Evolutionary conservation across 306 rosid genomes (phyloP).

Genomic region (Lathyrus oleraceus): DNA sequence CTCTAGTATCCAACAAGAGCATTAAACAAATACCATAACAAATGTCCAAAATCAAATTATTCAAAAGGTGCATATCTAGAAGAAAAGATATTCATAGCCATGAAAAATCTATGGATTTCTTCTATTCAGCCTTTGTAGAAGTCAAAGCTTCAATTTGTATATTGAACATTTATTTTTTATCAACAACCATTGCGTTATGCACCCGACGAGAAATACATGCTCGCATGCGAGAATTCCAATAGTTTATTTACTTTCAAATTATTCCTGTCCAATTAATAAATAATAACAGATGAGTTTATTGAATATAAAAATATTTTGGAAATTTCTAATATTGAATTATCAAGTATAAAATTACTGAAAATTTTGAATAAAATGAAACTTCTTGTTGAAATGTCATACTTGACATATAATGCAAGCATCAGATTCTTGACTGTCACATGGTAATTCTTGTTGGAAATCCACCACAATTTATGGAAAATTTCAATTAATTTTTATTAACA

Average conservation of each 20-base stretch:
- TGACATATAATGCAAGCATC: slow-evolving; percentile 82
- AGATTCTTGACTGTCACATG: slow-evolving; percentile 48
- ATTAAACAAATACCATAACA: neutral
- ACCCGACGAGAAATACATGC: slow-evolving; percentile 76
- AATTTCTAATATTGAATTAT: neutral
- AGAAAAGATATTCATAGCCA: neutral
- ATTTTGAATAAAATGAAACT: neutral
- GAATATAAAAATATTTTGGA: neutral
- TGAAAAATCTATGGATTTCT: slow-evolving; percentile 11
- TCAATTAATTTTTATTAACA: no score
- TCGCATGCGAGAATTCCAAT: slow-evolving; percentile 76
- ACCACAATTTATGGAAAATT: no score
- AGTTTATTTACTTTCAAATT: slow-evolving; percentile 56
- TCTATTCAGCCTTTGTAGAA: slow-evolving; percentile 8
- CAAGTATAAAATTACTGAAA: neutral
- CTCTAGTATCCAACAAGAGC: neutral
- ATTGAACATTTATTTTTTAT: slow-evolving; percentile 82
- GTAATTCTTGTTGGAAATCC: no score
- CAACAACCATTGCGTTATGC: slow-evolving; percentile 77
- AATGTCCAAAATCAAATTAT: neutral
- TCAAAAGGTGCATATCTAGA: neutral
- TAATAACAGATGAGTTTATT: neutral
- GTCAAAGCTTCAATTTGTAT: slow-evolving; percentile 81
- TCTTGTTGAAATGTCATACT: slow-evolving; percentile 44
- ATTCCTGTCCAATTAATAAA: slow-evolving; percentile 48